Percentiles rank a stretch among this genome's conserved stretches.
Evolutionary conservation across 495 filamentous ascomycete genomes (phyloP).

Genomic region (Xylaria acuta): DNA sequence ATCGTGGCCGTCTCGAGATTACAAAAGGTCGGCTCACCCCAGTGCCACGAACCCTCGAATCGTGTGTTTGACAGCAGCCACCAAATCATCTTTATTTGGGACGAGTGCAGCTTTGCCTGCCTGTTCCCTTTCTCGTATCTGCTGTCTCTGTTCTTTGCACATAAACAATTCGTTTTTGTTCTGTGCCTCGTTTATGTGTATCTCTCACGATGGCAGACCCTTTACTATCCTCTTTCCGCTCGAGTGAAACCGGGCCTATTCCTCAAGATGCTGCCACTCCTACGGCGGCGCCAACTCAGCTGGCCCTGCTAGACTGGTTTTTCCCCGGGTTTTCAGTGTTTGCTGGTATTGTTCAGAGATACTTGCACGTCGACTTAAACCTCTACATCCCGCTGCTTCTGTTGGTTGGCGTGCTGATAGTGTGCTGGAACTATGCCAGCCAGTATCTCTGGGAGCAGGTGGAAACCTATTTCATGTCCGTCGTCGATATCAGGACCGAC

Average conservation of each 20-base stretch:
- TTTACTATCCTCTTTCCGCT: slow-evolving; percentile 13
- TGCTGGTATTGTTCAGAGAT: slow-evolving; percentile 62
- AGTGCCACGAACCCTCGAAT: too few species aligned
- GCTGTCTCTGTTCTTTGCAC: background rate
- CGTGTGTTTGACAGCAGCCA: slow-evolving; percentile 10
- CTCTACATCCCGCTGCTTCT: slow-evolving; percentile 71
- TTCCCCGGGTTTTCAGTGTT: slow-evolving; percentile 76
- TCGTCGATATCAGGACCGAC: slow-evolving; percentile 68
- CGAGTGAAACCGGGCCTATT: slow-evolving; percentile 9
- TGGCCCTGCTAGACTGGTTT: slow-evolving; percentile 70
- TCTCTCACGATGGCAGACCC: slow-evolving; percentile 29
- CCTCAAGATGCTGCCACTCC: slow-evolving; percentile 19
- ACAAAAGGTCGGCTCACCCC: slow-evolving; percentile 3
- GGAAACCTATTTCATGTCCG: slow-evolving; percentile 58
- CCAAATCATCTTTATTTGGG: background rate
- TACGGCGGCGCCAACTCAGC: slow-evolving; percentile 30
- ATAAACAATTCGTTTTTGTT: background rate
- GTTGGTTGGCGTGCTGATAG: slow-evolving; percentile 54
- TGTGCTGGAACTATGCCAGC: slow-evolving; percentile 58
- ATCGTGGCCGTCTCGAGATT: background rate
- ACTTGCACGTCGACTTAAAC: slow-evolving; percentile 72
- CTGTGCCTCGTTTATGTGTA: background rate
- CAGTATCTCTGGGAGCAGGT: slow-evolving; percentile 51
- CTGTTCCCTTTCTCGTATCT: background rate
- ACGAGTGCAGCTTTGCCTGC: background rate